Conservation (phyloP, 495 filamentous ascomycete genomes). For the Aspergillus wentii region DNA sequence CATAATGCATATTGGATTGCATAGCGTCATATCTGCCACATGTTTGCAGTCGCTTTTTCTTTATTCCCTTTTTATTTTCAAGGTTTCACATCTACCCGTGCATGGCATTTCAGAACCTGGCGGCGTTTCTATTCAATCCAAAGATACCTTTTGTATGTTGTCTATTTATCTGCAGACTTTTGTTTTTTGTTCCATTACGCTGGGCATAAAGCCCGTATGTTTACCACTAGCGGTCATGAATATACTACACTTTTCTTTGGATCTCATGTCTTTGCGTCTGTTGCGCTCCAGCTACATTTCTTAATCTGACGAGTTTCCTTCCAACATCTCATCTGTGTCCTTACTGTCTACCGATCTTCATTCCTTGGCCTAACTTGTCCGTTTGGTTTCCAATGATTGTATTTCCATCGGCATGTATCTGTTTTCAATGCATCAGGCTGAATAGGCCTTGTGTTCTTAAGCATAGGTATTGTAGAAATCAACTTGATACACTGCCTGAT, state of each 20-base stretch:
- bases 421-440: too few relatives aligned
- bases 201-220: constrained; percentile 13
- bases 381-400: not conserved
- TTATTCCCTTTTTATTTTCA: constrained; percentile 17
- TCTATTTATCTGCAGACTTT: too few relatives aligned
- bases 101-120: constrained; percentile 43
- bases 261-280: not conserved
- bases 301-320: constrained; percentile 4
- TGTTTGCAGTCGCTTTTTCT: constrained; percentile 12
- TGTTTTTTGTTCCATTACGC: constrained; percentile 11
- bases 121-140: constrained; percentile 37
- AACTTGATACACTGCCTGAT: too few relatives aligned
- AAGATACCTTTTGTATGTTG: constrained; percentile 45
- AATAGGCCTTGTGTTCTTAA: too few relatives aligned
- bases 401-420: not conserved
- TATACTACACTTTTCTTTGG: constrained; percentile 8
- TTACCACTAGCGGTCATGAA: constrained; percentile 27
- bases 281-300: constrained; percentile 10
- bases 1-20: constrained; percentile 42
- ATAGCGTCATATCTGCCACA: constrained; percentile 38
- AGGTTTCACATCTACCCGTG: constrained; percentile 30
- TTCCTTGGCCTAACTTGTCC: not conserved
- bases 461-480: too few relatives aligned
- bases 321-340: not conserved
- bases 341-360: constrained; percentile 3